Conservation (phyloP, 108 stramenopile species). For the Hondaea fermentalgiana region DNA sequence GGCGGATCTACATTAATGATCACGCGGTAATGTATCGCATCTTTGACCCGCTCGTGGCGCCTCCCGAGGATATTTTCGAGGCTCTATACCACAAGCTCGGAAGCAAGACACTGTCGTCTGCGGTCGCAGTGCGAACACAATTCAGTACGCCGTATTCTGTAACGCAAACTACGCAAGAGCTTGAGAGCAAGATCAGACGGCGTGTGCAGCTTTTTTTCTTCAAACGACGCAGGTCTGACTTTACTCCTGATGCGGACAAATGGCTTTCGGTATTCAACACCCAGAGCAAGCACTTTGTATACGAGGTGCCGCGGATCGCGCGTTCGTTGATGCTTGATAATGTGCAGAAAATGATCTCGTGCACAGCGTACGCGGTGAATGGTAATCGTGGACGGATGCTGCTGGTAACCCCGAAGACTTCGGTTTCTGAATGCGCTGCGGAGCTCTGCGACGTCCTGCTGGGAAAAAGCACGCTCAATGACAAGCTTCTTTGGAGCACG, state of each 20-base stretch:
- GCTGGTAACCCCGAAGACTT: neutral
- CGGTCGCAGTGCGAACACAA: neutral
- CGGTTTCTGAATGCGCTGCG: neutral
- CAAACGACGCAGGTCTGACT: neutral
- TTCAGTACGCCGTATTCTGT: neutral
- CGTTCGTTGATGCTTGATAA: neutral
- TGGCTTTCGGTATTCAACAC: neutral
- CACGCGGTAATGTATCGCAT: neutral
- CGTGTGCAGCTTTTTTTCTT: neutral
- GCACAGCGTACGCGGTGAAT: neutral
- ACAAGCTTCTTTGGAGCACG: neutral
- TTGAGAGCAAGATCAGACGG: neutral
- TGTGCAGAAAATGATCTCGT: neutral
- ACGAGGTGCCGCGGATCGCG: neutral
- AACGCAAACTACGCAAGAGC: neutral
- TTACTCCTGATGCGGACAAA: neutral
- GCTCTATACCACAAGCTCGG: neutral
- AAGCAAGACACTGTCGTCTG: neutral
- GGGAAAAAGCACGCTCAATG: neutral
- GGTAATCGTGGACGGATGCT: neutral
- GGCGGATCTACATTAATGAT: neutral
- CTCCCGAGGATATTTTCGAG: neutral
- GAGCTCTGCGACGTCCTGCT: neutral
- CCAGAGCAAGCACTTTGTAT: neutral
- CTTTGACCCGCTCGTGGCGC: neutral